Evolutionary conservation across 352 stramenopile genomes (phyloP), one percentile per base, ranked within the genome.

Genomic region (Blastocystis sp.): DNA sequence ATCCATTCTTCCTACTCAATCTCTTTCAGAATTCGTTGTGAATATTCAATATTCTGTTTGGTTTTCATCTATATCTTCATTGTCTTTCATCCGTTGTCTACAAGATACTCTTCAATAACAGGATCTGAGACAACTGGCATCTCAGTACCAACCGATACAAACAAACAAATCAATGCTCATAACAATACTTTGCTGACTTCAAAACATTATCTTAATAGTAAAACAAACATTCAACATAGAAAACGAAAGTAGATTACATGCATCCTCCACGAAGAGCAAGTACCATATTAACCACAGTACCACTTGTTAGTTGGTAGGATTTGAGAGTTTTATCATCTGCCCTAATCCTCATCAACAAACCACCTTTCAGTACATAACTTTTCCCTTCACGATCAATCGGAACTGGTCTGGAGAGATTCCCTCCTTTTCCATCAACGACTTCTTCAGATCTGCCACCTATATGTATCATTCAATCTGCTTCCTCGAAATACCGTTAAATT

Each of bases 231-330:
- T 46, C 9, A 9, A 9, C 2, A 46, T 9, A 46, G 9, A 46
- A 46, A 46, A 46, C 39, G 39, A 46, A 46, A 46, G 39, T 46
- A 46, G 39, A 46, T 35, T 74, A 49, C 43, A 74, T 54, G 35
- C 52, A 63, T 24, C 77, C 77, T 78, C 77, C 77, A 75, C 77
- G 66, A 32, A 87, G 67, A 39, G 65, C 65, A 19, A 87, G 56
- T 21, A 87, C 65, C 77, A 87, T 87, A 87, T 87, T 87, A 63
- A 87, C 74, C n/a, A 87, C 77, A 78, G 77, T 87, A 2, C 77
- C 77, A 32, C 77, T 87, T 27, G 59, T 66, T 9, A 87, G 29
- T n/a, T 87, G 59, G 24, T 87, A 87, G 4, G 39, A 78, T n/a
- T 42, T 21, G 12, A 87, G 65, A 57, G 77, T 87, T 75, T 87